These are phyloP conservation scores for Aspergillus hortae DNA, from an alignment of 2,329 filamentous ascomycete genomes.

Conservation along the genomic window DNA sequence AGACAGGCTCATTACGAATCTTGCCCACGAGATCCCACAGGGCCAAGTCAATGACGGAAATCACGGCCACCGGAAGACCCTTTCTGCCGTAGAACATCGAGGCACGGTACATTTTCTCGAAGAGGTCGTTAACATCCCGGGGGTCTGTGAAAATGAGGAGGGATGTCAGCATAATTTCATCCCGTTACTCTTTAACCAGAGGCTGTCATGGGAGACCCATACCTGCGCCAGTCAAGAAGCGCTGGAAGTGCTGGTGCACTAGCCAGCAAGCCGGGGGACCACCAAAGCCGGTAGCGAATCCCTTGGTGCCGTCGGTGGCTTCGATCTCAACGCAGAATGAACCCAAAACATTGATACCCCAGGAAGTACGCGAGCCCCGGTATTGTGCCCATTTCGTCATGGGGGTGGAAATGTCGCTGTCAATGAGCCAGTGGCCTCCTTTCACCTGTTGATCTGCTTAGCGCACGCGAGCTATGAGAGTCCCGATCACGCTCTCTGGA, in stretches of 20 bases:
- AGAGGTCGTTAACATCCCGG: conserved; percentile 84
- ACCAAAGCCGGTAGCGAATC: conserved; percentile 90
- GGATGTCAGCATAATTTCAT: neutral
- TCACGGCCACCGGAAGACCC: conserved; percentile 82
- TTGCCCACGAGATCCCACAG: conserved; percentile 92
- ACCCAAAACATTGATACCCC: conserved; percentile 92
- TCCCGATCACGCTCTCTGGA: neutral
- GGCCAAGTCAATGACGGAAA: conserved; percentile 90
- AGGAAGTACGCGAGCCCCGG: conserved; percentile 80
- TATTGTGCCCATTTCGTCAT: conserved; percentile 89
- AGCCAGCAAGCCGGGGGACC: conserved; percentile 93
- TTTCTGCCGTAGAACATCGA: conserved; percentile 98
- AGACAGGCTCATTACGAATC: conserved; percentile 86
- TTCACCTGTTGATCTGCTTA: conserved; percentile 30
- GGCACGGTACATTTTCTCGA: conserved; percentile 93
- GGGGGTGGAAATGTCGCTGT: conserved; percentile 86
- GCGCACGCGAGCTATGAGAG: neutral
- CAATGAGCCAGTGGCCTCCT: conserved; percentile 72
- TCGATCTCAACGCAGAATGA: conserved; percentile 91
- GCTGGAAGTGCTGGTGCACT: conserved; percentile 86
- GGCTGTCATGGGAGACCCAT: conserved; percentile 13
- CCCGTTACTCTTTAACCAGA: neutral
- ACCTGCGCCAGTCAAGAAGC: conserved; percentile 80
- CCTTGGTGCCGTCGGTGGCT: conserved; percentile 84
- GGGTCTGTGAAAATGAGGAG: conserved; percentile 57